Percentiles rank a stretch among this genome's conserved stretches.
Evolutionary conservation across 192 early-diverging fungal species (phyloP).

Genomic region (Umbelopsis ramanniana): DNA sequence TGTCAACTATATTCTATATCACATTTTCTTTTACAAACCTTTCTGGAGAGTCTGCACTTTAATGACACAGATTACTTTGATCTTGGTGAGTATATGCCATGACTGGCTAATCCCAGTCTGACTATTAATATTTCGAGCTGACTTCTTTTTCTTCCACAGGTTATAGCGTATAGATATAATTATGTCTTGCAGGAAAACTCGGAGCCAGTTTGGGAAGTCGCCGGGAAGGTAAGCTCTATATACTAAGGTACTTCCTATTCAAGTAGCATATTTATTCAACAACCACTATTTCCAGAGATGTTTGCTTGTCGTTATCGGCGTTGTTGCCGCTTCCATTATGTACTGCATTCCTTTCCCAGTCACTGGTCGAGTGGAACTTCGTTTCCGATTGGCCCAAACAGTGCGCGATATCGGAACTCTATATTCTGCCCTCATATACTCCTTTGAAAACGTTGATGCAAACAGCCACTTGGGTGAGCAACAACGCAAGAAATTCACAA

Average conservation of each 20-base stretch:
- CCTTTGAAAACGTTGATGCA: not conserved
- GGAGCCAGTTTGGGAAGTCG: conserved; percentile 28
- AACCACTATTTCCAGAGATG: conserved; percentile 18
- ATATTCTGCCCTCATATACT: conserved; percentile 32
- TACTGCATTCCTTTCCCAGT: conserved; percentile 35
- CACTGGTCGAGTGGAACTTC: conserved; percentile 42
- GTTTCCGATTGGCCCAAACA: conserved; percentile 39
- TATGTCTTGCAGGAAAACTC: not conserved
- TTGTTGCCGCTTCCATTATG: conserved; percentile 38
- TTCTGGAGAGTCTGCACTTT: conserved; percentile 19
- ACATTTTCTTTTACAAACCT: conserved; percentile 28
- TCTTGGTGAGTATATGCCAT: conserved; percentile 19
- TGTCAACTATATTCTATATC: conserved; percentile 28
- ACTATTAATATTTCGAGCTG: not conserved
- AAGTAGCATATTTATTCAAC: no score
- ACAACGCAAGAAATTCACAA: conserved; percentile 26
- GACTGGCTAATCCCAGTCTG: no score
- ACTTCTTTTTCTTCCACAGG: conserved; percentile 5
- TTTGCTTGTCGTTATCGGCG: conserved; percentile 35
- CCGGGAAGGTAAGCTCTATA: conserved; percentile 32
- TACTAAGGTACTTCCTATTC: no score
- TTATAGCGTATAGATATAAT: conserved; percentile 32
- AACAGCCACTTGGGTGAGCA: not conserved
- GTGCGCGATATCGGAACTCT: conserved; percentile 38
- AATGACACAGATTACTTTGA: conserved; percentile 30